Evolutionary conservation across 2,329 filamentous ascomycete species (phyloP), one percentile per base, ranked within the genome.

Genomic region (Macrophomina tecta): DNA sequence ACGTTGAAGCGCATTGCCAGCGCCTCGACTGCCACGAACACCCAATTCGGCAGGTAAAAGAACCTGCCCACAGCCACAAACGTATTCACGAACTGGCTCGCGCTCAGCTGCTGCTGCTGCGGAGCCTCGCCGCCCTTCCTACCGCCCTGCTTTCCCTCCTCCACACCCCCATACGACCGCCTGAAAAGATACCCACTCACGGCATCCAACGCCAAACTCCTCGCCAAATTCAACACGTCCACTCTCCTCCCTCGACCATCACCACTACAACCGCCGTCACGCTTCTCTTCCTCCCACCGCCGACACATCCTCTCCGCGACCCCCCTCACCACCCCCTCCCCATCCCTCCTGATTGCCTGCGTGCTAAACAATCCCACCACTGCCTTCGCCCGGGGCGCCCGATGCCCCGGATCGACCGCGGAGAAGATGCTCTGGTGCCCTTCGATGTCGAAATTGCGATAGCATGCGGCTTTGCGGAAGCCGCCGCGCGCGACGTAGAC

Each of bases 391-490:
- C 74, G 72, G n/a, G 77, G 72, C 11, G 69, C 64, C 12, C 74
- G 73, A 68, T 80, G 78, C 16, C 75, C 65, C 5, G 73, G 74
- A 65, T 82, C 78, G 18, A 79, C 75, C 0, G 78, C 81, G 3
- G 81, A 84, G 74, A 88, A 88, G 42, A 88, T 83, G 1, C 84
- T 85, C 34, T 79, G 74, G 69, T 84, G 83, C 0, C 83, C 84
- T 69, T 87, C 85, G 18, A 87, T 84, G 67, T 87, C 83, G 70
- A 87, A 87, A 69, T 87, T 88, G 0, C 74, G 73, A 71, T 88
- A 88, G 67, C 79, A 82, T 0, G 73, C 70, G 0, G 83, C 79
- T 71, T 88, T 88, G 0, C 75, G 73, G 64, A 88, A 87, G 1
- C 86, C 85, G 3, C 85, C 85, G 45, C 75, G 12, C 68, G 51